A percentile compares a stretch with the other conserved stretches of the same genome.
Evolutionary conservation across 306 rosid genomes (phyloP).

Genomic region (Oemleria cerasiformis): DNA sequence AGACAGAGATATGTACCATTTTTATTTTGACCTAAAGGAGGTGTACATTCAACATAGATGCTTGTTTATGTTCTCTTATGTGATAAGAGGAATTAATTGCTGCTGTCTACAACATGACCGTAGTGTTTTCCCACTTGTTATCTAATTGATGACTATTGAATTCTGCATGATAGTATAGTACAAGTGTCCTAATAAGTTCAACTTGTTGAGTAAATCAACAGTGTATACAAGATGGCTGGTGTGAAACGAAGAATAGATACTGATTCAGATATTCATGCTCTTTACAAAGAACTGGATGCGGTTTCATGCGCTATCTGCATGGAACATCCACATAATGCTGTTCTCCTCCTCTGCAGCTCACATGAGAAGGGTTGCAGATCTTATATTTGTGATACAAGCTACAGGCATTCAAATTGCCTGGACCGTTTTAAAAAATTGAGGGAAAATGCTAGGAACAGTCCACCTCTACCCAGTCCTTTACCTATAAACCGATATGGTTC

Average conservation of each 20-base stretch:
- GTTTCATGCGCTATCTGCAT: constrained; percentile 98
- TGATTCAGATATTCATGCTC: constrained; percentile 84
- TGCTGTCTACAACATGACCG: neutral
- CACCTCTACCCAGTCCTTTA: constrained; percentile 64
- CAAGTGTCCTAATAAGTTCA: constrained; percentile 58
- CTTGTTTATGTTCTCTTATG: neutral
- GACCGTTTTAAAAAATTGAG: constrained; percentile 87
- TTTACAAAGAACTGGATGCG: constrained; percentile 98
- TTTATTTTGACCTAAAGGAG: neutral
- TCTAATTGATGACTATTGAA: constrained; percentile 9
- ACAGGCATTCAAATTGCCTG: constrained; percentile 96
- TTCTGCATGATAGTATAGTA: constrained; percentile 24
- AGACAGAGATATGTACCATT: neutral
- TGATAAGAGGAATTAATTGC: neutral
- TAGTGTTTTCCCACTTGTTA: neutral
- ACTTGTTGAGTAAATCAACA: constrained; percentile 81
- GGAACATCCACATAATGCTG: constrained; percentile 99
- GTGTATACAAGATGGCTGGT: constrained; percentile 98
- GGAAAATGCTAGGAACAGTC: constrained; percentile 54
- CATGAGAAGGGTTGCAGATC: constrained; percentile 97
- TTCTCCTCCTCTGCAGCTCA: constrained; percentile 95
- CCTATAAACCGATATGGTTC: constrained; percentile 54
- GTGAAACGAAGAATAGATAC: constrained; percentile 88
- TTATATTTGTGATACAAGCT: constrained; percentile 92
- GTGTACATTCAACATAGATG: neutral